These are phyloP conservation scores for Baorangia bicolor DNA, from an alignment of 768 basidiomycete genomes.

Conservation along the genomic window DNA sequence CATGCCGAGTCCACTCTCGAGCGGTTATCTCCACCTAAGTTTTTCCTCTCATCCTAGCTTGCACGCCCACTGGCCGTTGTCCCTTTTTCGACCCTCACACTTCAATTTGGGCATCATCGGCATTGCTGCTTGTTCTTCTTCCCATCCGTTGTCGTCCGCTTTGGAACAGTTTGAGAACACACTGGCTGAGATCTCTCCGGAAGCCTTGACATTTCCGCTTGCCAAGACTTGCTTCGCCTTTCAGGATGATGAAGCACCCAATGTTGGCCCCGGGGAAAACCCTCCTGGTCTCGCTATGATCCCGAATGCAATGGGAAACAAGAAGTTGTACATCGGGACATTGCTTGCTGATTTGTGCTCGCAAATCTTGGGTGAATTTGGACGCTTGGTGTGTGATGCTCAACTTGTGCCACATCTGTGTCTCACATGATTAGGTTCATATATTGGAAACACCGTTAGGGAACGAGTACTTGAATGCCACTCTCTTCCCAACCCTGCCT, in stretches of 20 bases:
- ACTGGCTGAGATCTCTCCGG: slow-evolving; percentile 65
- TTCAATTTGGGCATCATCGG: slow-evolving; percentile 90
- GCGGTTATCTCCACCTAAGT: slow-evolving; percentile 78
- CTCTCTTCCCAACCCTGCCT: slow-evolving; percentile 62
- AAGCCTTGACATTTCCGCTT: slow-evolving; percentile 68
- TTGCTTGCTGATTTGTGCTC: slow-evolving; percentile 88
- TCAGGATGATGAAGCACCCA: slow-evolving; percentile 57
- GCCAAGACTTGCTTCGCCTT: slow-evolving; percentile 85
- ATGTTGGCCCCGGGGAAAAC: slow-evolving; percentile 54
- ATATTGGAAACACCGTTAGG: slow-evolving; percentile 80
- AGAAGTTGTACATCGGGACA: slow-evolving; percentile 84
- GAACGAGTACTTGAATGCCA: slow-evolving; percentile 79
- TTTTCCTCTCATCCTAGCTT: slow-evolving; percentile 76
- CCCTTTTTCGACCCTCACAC: slow-evolving; percentile 74
- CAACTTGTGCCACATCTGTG: not conserved
- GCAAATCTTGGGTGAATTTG: slow-evolving; percentile 81
- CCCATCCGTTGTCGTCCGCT: slow-evolving; percentile 51
- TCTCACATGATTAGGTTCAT: slow-evolving; percentile 53
- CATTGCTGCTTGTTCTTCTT: slow-evolving; percentile 66
- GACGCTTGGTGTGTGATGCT: slow-evolving; percentile 64
- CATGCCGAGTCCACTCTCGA: slow-evolving; percentile 72
- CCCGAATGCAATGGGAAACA: slow-evolving; percentile 84
- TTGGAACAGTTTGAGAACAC: slow-evolving; percentile 65
- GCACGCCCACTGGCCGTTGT: slow-evolving; percentile 62
- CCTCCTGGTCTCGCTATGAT: slow-evolving; percentile 72